Percentiles rank a stretch among this genome's conserved stretches.
phyloP scores from a whole-genome alignment of 257 asterid genomes.

The Solanum paucissectum region DNA sequence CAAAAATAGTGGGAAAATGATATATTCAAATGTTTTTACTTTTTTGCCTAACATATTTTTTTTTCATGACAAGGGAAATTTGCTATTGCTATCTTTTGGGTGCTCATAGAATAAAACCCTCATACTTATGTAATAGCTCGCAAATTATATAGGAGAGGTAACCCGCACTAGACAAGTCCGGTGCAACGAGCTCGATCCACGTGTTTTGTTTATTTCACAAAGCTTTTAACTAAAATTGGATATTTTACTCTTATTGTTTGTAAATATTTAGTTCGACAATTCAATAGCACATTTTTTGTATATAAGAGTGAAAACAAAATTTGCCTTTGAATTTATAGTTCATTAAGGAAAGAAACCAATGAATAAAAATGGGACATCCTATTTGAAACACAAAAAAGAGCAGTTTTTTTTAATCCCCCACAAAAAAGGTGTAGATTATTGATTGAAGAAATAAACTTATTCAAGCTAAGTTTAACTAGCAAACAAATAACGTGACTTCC shows the following conservation, averaged over 20 bases:
- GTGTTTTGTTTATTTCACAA: not conserved
- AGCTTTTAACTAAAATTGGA: not conserved
- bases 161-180: not conserved
- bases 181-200: too few species aligned
- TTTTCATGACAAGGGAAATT: too few species aligned
- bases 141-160: not conserved
- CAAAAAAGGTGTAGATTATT: not conserved
- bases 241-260: not conserved
- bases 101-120: not conserved
- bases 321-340: not conserved
- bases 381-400: not conserved
- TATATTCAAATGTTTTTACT: not conserved
- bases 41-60: not conserved
- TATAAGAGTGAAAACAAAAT: not conserved
- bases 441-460: not conserved
- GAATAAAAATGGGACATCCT: not conserved
- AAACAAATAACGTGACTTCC: slow-evolving; percentile 12
- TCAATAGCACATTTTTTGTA: not conserved
- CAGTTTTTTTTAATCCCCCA: too few species aligned
- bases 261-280: not conserved
- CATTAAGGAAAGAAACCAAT: not conserved
- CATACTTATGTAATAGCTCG: too few species aligned
- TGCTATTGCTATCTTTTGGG: not conserved
- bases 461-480: not conserved
- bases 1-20: not conserved